Evolutionary conservation across 345 rosid species (phyloP), one percentile per base, ranked within the genome.

Genomic region (Sonneratia caseolaris): DNA sequence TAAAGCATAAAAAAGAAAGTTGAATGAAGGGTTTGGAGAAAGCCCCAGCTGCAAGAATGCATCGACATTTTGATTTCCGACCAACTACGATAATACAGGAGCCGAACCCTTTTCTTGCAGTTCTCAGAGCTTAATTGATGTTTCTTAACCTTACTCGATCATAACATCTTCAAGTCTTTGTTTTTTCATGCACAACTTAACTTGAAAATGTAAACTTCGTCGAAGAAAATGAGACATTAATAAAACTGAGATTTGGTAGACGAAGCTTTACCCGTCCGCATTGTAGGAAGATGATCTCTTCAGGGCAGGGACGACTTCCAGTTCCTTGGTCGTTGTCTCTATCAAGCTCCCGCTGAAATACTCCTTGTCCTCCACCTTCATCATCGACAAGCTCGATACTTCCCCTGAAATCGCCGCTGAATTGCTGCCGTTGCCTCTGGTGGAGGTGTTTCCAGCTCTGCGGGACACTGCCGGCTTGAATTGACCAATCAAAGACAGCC

Each of bases 211-310:
- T 9, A 32, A 49, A 61, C 0, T 21, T 19, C 32, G 24, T 22
- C 15, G 3, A 6, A 59, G 35, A 4, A n/a, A 15, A 68, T 69
- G 43, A 22, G 35, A 57, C 5, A 5, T 40, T 69, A 56, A 40
- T 22, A 66, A 9, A 8, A 40, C 3, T 3, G 14, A 42, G 35
- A 62, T 6, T 40, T 11, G 47, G 40, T 62, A 7, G 61, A 45
- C 37, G 64, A 38, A 21, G 3, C 32, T 73, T 87, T 82, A 91
- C 92, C 97, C 76, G 73, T 88, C 97, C 3, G 59, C 59, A 43
- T 74, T 76, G 37, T 74, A 78, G n/a, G 84, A 81, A 64, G 73
- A 73, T 18, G 79, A 81, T 73, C 80, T 76, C 76, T 78, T 81
- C 71, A 76, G 45, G 67, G 76, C 24, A 6, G 77, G 79, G 15